Evolutionary conservation across 2,329 filamentous ascomycete genomes (phyloP).

Genomic region (Phyllosticta capitalensis): DNA sequence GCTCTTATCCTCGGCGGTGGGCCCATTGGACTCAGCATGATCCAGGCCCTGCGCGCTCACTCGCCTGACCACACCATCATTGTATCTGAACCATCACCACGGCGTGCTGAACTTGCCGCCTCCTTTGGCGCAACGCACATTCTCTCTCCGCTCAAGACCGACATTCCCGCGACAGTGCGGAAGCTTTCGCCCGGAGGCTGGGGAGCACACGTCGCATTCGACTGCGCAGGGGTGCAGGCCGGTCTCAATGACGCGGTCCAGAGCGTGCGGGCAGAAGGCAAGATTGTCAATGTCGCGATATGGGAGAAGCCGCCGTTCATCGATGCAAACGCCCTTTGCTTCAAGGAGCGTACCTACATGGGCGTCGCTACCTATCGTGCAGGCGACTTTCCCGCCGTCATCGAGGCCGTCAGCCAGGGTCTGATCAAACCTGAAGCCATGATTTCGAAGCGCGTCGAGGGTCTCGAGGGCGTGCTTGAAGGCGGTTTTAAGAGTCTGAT

Average conservation of each 20-base stretch:
- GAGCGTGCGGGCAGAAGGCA: constrained; percentile 41
- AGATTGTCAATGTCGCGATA: constrained; percentile 46
- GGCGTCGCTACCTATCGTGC: constrained; percentile 43
- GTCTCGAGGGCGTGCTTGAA: constrained; percentile 36
- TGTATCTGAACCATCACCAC: constrained; percentile 41
- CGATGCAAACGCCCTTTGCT: constrained; percentile 42
- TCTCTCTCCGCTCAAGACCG: constrained; percentile 41
- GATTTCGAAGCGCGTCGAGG: constrained; percentile 40
- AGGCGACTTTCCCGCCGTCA: constrained; percentile 38
- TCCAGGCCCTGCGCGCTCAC: constrained; percentile 36
- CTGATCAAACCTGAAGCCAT: constrained; percentile 36
- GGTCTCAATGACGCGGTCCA: constrained; percentile 41
- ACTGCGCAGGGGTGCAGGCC: constrained; percentile 44
- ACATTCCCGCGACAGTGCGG: constrained; percentile 36
- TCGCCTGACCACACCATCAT: constrained; percentile 40
- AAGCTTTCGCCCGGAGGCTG: constrained; percentile 32
- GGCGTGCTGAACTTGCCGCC: constrained; percentile 40
- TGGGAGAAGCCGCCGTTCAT: constrained; percentile 45
- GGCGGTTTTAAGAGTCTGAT: constrained; percentile 39
- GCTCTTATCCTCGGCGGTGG: constrained; percentile 44
- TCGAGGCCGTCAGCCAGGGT: constrained; percentile 38
- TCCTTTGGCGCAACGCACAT: constrained; percentile 44
- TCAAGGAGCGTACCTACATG: constrained; percentile 44
- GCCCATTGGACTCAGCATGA: constrained; percentile 43
- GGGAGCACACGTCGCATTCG: constrained; percentile 43